Percentiles rank a stretch among this genome's conserved stretches.
Evolutionary conservation across 2,329 filamentous ascomycete genomes (phyloP).

Genomic region (Fusarium sp.): DNA sequence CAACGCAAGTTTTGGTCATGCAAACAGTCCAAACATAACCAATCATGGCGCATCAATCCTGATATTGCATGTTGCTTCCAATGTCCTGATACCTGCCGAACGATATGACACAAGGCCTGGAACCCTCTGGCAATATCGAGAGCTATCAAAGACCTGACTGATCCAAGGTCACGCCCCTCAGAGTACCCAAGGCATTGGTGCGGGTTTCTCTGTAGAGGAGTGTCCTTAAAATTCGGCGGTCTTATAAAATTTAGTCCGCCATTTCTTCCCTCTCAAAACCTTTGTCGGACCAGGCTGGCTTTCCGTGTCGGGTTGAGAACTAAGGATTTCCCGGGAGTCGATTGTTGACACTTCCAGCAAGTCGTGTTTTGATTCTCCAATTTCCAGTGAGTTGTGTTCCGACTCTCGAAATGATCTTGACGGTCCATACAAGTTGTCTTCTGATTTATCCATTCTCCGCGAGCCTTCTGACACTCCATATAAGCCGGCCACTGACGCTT

Average conservation of each 20-base stretch:
- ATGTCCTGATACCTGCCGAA: constrained; percentile 10
- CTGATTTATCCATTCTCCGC: no score
- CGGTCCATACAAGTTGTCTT: no score
- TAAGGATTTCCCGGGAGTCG: not conserved
- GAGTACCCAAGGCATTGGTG: constrained; percentile 30
- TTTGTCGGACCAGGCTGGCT: not conserved
- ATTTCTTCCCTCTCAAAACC: not conserved
- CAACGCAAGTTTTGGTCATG: constrained; percentile 32
- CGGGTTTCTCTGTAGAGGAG: constrained; percentile 14
- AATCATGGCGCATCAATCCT: constrained; percentile 19
- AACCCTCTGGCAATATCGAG: constrained; percentile 14
- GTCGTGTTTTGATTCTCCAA: not conserved
- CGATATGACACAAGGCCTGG: constrained; percentile 5
- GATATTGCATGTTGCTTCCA: constrained; percentile 10
- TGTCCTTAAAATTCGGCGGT: not conserved
- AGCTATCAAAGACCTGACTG: constrained; percentile 24
- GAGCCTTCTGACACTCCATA: no score
- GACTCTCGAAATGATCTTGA: no score
- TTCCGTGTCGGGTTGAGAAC: not conserved
- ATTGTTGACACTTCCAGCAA: not conserved
- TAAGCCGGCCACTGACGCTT: not conserved
- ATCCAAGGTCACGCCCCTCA: constrained; percentile 25
- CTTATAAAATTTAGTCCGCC: not conserved
- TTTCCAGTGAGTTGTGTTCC: no score
- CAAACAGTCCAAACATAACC: constrained; percentile 28